phyloP scores from a whole-genome alignment of 1,284 basidiomycete genomes.

The Xerocomus amazonicus region DNA sequence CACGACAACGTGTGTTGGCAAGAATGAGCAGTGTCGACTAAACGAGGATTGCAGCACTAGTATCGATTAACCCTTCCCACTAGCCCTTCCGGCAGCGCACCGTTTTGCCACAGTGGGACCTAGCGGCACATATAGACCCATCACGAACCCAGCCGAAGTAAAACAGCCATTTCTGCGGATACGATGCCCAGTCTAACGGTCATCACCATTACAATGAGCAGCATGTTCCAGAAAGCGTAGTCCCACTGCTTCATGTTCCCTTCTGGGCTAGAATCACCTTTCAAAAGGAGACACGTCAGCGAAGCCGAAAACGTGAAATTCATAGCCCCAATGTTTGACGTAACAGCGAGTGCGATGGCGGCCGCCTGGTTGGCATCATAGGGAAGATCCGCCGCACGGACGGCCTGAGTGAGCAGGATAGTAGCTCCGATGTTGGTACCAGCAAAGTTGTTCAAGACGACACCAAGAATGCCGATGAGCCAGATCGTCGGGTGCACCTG shows the following conservation, averaged over 20 bases:
- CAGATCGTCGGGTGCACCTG: constrained; percentile 51
- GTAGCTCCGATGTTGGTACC: constrained; percentile 97
- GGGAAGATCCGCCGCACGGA: constrained; percentile 29
- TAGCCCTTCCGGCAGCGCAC: neutral
- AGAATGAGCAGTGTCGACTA: no score
- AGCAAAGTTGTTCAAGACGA: constrained; percentile 83
- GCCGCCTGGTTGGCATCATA: constrained; percentile 33
- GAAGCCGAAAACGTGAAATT: constrained; percentile 89
- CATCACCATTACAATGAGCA: constrained; percentile 55
- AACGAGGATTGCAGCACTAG: no score
- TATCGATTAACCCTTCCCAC: no score
- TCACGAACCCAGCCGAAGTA: constrained; percentile 30
- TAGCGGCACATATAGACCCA: neutral
- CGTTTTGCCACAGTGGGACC: neutral
- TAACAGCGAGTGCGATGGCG: constrained; percentile 68
- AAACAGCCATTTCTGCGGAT: constrained; percentile 60
- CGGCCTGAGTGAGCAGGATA: constrained; percentile 75
- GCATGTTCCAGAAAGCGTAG: constrained; percentile 74
- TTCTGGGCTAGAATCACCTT: constrained; percentile 76
- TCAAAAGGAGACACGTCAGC: constrained; percentile 90
- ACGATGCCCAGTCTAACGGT: constrained; percentile 53
- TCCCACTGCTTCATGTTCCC: constrained; percentile 61
- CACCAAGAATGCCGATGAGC: constrained; percentile 57
- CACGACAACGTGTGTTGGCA: no score
- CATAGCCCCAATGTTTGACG: constrained; percentile 90